These are phyloP conservation scores for Strobilomyces echinocephalus DNA, from an alignment of 768 basidiomycete species.

Conservation along the genomic window DNA sequence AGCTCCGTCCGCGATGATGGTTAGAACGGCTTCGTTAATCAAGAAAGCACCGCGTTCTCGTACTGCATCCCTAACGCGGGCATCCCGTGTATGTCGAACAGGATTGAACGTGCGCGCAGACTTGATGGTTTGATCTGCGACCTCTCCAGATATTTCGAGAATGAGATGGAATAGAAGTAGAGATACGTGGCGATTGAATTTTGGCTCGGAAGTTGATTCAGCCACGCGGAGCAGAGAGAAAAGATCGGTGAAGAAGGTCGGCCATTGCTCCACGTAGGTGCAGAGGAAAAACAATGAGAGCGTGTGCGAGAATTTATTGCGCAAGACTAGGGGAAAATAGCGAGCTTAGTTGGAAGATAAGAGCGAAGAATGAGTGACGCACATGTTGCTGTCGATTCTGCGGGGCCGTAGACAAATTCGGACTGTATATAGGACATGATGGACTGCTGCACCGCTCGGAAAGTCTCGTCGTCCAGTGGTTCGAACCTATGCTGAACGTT, in stretches of 20 bases:
- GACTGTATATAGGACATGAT: conserved; percentile 78
- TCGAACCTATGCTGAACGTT: conserved; percentile 44
- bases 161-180: conserved; percentile 88
- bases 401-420: conserved; percentile 82
- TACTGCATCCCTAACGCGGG: conserved; percentile 81
- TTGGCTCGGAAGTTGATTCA: conserved; percentile 49
- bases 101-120: conserved; percentile 70
- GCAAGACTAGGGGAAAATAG: conserved; percentile 55
- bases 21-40: conserved; percentile 84
- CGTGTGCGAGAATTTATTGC: conserved; percentile 94
- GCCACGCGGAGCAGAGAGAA: conserved; percentile 67
- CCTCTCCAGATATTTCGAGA: conserved; percentile 92
- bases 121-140: conserved; percentile 94
- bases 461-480: conserved; percentile 63
- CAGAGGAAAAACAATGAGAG: conserved; percentile 84
- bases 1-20: conserved; percentile 69
- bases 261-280: conserved; percentile 83
- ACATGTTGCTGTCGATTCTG: conserved; percentile 81
- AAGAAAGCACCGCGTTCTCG: conserved; percentile 82
- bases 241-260: conserved; percentile 76
- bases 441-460: conserved; percentile 68
- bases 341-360: conserved; percentile 2
- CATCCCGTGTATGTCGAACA: conserved; percentile 76
- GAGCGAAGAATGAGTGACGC: conserved; percentile 32
- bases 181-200: conserved; percentile 80